Conservation (phyloP, 306 rosid genomes). For the Sindora glabra region DNA sequence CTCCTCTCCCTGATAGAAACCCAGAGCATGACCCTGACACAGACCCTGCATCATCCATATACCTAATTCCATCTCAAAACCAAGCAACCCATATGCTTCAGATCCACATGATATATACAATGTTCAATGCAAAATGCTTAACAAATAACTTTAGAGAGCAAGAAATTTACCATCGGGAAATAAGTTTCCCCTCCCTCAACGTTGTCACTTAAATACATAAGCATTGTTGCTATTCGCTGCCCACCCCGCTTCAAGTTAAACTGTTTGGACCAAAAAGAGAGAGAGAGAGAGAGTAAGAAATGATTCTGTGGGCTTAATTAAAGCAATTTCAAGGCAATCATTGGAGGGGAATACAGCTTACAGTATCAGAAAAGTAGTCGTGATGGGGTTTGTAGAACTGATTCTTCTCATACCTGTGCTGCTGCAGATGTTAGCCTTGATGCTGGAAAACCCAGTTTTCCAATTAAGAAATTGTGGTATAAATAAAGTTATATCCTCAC, state of each 20-base stretch:
- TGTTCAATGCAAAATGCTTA: conserved; percentile 1
- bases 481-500: conserved; percentile 42
- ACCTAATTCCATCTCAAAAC: neutral
- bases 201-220: conserved; percentile 84
- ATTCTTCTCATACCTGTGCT: conserved; percentile 90
- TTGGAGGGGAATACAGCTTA: conserved; percentile 35
- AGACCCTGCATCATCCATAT: conserved; percentile 1
- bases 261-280: conserved; percentile 38
- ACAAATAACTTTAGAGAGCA: conserved; percentile 19
- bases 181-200: conserved; percentile 97
- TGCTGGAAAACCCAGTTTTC: conserved; percentile 9
- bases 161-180: conserved; percentile 67
- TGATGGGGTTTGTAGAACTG: conserved; percentile 92
- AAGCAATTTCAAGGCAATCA: conserved; percentile 12
- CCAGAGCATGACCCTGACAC: neutral
- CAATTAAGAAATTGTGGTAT: conserved; percentile 9
- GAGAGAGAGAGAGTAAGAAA: neutral
- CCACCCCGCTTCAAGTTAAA: conserved; percentile 98
- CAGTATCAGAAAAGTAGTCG: conserved; percentile 94
- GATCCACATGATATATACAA: conserved; percentile 3
- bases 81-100: conserved; percentile 11
- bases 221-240: conserved; percentile 92
- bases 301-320: conserved; percentile 5
- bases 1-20: neutral
- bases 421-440: conserved; percentile 75